These are phyloP conservation scores for Chrysopogon serrulatus DNA, from an alignment of 176 grass and related monocot species.

Conservation along the genomic window DNA sequence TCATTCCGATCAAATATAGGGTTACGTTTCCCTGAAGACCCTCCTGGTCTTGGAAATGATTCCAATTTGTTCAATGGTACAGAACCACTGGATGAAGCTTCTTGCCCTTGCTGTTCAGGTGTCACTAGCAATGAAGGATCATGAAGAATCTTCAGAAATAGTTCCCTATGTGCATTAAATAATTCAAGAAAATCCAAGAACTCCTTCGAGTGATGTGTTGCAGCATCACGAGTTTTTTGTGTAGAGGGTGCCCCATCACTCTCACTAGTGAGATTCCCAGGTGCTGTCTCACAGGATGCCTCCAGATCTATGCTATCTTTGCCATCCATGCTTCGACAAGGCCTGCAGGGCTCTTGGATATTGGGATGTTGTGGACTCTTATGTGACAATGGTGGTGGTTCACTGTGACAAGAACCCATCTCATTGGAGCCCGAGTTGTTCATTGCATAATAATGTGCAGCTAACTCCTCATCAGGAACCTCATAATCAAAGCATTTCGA, in stretches of 20 bases:
- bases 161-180: conserved; percentile 55
- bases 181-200: conserved; percentile 59
- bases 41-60: conserved; percentile 40
- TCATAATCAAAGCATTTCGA: conserved; percentile 52
- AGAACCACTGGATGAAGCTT: conserved; percentile 30
- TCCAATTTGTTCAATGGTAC: conserved; percentile 24
- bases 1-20: conserved; percentile 48
- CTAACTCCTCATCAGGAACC: conserved; percentile 40
- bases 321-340: conserved; percentile 3
- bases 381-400: background rate
- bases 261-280: background rate
- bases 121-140: conserved; percentile 49
- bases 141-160: conserved; percentile 66
- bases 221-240: conserved; percentile 17
- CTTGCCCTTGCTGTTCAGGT: conserved; percentile 35
- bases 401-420: conserved; percentile 12
- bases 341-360: background rate
- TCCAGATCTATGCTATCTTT: conserved; percentile 24
- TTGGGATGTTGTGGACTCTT: background rate
- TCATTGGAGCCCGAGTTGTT: conserved; percentile 18
- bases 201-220: conserved; percentile 52
- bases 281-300: conserved; percentile 1
- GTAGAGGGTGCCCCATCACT: conserved; percentile 19
- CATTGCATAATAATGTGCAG: conserved; percentile 20
- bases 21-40: conserved; percentile 42